Percentiles rank a stretch among this genome's conserved stretches.
Conservation (phyloP, 768 basidiomycete genomes). For the Amyloporia xantha region DNA sequence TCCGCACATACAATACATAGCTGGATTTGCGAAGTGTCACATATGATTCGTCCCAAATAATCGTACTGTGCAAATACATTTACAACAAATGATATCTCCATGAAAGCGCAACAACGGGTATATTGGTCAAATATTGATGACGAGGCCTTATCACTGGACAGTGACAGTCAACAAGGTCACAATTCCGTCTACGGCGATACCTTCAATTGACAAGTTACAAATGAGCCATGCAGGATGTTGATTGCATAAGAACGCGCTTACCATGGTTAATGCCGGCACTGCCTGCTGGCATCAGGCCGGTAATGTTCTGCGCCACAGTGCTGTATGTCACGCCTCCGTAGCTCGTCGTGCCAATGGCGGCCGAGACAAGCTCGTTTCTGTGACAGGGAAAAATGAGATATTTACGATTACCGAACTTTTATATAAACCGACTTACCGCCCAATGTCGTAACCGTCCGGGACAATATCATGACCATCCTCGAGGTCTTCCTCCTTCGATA, state of each 20-base stretch:
- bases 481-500: slow-evolving; percentile 41
- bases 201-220: slow-evolving; percentile 25
- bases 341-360: slow-evolving; percentile 31
- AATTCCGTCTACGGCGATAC: slow-evolving; percentile 54
- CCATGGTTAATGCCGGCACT: slow-evolving; percentile 47
- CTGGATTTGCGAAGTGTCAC: too few relatives aligned
- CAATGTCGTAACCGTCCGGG: slow-evolving; percentile 44
- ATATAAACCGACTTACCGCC: slow-evolving; percentile 33
- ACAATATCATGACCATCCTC: slow-evolving; percentile 34
- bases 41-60: too few relatives aligned
- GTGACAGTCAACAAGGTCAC: slow-evolving; percentile 49
- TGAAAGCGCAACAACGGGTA: too few relatives aligned
- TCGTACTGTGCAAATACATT: too few relatives aligned
- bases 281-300: slow-evolving; percentile 49
- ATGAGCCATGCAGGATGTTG: not conserved
- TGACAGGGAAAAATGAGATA: not conserved
- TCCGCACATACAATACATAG: too few relatives aligned
- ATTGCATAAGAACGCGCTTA: slow-evolving; percentile 17
- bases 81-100: too few relatives aligned
- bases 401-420: too few relatives aligned
- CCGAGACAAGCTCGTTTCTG: slow-evolving; percentile 33
- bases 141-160: too few relatives aligned
- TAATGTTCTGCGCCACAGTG: slow-evolving; percentile 39
- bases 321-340: slow-evolving; percentile 41
- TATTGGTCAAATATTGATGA: too few relatives aligned